Percentiles rank a stretch among this genome's conserved stretches.
Evolutionary conservation across 2,329 filamentous ascomycete genomes (phyloP).

Genomic region (Fonsecaea pugnacius): DNA sequence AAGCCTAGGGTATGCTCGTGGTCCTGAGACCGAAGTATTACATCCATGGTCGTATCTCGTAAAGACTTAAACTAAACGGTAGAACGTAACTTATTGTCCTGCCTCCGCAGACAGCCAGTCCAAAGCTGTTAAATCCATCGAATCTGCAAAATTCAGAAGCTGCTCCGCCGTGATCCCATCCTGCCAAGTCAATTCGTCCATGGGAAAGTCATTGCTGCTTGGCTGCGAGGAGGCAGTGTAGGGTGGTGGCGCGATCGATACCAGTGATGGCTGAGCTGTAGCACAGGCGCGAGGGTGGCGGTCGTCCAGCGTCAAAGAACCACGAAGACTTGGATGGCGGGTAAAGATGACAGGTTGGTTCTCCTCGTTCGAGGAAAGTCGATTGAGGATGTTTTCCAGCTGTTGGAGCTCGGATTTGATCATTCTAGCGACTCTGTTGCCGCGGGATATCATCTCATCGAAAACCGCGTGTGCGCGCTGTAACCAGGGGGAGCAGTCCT

Average conservation of each 20-base stretch:
- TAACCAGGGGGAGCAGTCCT: constrained; percentile 46
- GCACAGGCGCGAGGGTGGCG: not conserved
- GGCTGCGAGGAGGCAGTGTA: constrained; percentile 13
- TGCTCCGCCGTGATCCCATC: constrained; percentile 31
- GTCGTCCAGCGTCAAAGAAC: not conserved
- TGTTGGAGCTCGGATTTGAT: constrained; percentile 54
- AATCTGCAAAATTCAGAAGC: constrained; percentile 33
- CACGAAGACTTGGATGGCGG: not conserved
- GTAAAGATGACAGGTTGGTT: not conserved
- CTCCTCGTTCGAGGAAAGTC: constrained; percentile 34
- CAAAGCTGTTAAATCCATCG: constrained; percentile 30
- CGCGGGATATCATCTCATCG: constrained; percentile 53
- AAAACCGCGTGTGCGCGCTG: constrained; percentile 52
- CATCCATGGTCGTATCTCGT: not conserved
- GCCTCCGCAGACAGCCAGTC: constrained; percentile 30
- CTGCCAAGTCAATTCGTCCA: constrained; percentile 29
- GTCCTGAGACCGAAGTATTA: not conserved
- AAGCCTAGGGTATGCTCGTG: not conserved
- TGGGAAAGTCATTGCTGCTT: constrained; percentile 16
- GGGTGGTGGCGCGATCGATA: constrained; percentile 6
- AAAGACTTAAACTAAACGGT: not conserved
- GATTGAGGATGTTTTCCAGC: constrained; percentile 48
- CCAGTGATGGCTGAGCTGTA: not conserved
- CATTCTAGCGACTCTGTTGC: constrained; percentile 54
- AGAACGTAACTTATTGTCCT: not conserved